A percentile compares a stretch with the other conserved stretches of the same genome.
phyloP scores from a whole-genome alignment of 257 asterid species.

The Fraxinus anomala region DNA sequence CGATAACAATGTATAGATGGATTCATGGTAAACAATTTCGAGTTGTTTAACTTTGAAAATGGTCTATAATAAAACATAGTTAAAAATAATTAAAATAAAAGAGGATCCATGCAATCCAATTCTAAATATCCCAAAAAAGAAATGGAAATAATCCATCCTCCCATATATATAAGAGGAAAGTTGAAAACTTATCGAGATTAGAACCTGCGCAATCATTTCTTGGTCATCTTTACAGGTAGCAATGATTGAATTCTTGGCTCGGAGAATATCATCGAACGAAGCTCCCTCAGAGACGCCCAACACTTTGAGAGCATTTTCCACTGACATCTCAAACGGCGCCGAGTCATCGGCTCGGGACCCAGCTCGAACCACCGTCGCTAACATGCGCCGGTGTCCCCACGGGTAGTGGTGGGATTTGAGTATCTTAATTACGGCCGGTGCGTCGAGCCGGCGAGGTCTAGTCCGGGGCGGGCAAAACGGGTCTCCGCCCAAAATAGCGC shows the following conservation, averaged over 20 bases:
- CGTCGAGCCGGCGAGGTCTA: conserved; percentile 28
- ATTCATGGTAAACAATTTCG: not conserved
- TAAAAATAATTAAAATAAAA: not conserved
- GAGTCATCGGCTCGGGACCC: conserved; percentile 95
- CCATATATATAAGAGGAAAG: not conserved
- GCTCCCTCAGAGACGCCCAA: conserved; percentile 92
- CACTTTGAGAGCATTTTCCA: conserved; percentile 86
- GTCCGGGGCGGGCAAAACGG: conserved; percentile 40
- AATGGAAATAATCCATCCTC: too few species aligned
- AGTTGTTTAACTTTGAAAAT: not conserved
- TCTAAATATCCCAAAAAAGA: not conserved
- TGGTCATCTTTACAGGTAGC: conserved; percentile 79
- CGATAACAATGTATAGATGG: not conserved
- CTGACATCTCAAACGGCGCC: conserved; percentile 92
- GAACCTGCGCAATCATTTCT: conserved; percentile 71
- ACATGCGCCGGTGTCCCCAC: conserved; percentile 50
- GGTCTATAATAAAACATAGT: not conserved
- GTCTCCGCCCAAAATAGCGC: conserved; percentile 44
- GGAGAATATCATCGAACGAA: conserved; percentile 87
- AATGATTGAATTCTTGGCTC: conserved; percentile 78
- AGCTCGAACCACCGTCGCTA: conserved; percentile 59
- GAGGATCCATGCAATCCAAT: not conserved
- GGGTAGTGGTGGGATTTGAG: conserved; percentile 36
- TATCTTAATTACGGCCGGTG: conserved; percentile 28
- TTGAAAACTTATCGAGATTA: not conserved